These are phyloP conservation scores for Aureobasidium sp. DNA, from an alignment of 2,329 filamentous ascomycete genomes.

Conservation along the genomic window DNA sequence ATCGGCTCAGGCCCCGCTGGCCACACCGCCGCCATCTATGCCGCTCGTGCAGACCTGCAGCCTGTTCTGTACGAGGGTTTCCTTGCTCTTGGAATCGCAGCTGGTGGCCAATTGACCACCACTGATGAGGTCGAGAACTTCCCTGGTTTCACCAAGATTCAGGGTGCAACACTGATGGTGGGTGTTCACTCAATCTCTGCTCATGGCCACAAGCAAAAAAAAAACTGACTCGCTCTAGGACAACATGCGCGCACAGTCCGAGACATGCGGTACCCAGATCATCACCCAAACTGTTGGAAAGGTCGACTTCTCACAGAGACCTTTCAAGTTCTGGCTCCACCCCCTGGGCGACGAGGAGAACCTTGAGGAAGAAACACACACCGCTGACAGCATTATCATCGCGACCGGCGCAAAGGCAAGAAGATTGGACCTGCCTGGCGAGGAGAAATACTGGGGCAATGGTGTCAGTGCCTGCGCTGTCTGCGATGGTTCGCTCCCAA, in stretches of 20 bases:
- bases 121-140: constrained; percentile 99
- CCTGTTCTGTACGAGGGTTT: constrained; percentile 97
- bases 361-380: constrained; percentile 63
- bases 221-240: constrained; percentile 39
- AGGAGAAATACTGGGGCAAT: constrained; percentile 96
- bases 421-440: constrained; percentile 73
- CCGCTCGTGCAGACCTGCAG: constrained; percentile 87
- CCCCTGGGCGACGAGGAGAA: constrained; percentile 73
- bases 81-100: constrained; percentile 92
- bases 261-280: constrained; percentile 86
- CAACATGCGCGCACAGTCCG: constrained; percentile 84
- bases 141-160: constrained; percentile 87
- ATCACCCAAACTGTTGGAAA: constrained; percentile 86
- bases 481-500: constrained; percentile 92
- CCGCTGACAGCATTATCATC: constrained; percentile 86
- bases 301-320: constrained; percentile 74
- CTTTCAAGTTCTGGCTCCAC: constrained; percentile 77
- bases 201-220: not conserved
- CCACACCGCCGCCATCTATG: constrained; percentile 95
- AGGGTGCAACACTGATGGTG: constrained; percentile 76
- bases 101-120: constrained; percentile 93
- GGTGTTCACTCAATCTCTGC: constrained; percentile 22
- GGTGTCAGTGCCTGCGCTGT: constrained; percentile 95
- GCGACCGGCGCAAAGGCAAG: constrained; percentile 91
- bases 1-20: constrained; percentile 83